Percentiles rank a stretch among this genome's conserved stretches.
phyloP scores from a whole-genome alignment of 1,284 basidiomycete genomes.

The Cryptococcus sp. region DNA sequence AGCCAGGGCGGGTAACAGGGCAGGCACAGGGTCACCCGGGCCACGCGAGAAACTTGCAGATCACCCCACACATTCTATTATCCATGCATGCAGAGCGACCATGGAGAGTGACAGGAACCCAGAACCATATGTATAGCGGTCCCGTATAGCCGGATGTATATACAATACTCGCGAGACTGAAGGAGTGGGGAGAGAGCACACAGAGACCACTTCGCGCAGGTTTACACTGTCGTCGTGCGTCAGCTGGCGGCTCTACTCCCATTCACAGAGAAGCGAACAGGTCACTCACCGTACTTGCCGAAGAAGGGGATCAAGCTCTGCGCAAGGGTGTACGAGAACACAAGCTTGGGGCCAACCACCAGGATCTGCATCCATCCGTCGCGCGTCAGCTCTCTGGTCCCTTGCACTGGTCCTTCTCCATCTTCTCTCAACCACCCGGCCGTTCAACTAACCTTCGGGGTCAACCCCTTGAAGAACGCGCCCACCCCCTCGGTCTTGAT shows the following conservation, averaged over 20 bases:
- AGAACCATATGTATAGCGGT: too few relatives aligned
- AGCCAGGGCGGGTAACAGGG: too few relatives aligned
- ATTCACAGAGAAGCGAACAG: neutral
- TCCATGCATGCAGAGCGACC: too few relatives aligned
- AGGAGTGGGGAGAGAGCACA: too few relatives aligned
- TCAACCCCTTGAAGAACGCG: slow-evolving; percentile 97
- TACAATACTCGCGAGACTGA: too few relatives aligned
- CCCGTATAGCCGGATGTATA: too few relatives aligned
- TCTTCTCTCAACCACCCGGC: neutral
- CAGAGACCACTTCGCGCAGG: neutral
- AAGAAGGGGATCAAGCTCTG: slow-evolving; percentile 94
- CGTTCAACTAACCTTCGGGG: slow-evolving; percentile 69
- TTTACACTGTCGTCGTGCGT: neutral
- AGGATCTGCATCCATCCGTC: slow-evolving; percentile 62
- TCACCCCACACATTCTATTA: too few relatives aligned
- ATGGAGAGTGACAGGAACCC: too few relatives aligned
- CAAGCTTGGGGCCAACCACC: slow-evolving; percentile 95
- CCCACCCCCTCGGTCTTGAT: slow-evolving; percentile 76
- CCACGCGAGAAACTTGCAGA: too few relatives aligned
- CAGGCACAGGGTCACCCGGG: too few relatives aligned
- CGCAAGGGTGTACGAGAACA: slow-evolving; percentile 96
- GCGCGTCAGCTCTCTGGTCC: neutral
- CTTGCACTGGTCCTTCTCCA: neutral
- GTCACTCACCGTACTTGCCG: slow-evolving; percentile 64
- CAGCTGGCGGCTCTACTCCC: too few relatives aligned